Conservation (phyloP, 331 rosid species). For the Telfairia occidentalis region DNA sequence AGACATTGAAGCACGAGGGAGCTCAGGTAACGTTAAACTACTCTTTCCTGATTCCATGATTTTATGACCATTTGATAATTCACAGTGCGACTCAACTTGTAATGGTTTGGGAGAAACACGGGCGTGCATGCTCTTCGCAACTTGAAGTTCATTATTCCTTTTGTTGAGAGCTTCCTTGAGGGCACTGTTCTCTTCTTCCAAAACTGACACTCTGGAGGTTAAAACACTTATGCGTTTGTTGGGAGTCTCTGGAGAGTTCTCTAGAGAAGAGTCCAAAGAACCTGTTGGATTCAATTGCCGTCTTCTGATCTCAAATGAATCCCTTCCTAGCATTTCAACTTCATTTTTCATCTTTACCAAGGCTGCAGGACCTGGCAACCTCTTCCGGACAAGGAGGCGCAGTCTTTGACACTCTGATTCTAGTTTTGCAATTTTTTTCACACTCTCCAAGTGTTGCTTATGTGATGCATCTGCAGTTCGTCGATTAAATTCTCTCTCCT, state of each 20-base stretch:
- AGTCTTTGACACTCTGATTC: constrained; percentile 94
- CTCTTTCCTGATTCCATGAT: constrained; percentile 31
- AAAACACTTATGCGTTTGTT: constrained; percentile 30
- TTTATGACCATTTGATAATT: constrained; percentile 34
- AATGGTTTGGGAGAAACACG: constrained; percentile 41
- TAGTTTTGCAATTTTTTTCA: constrained; percentile 66
- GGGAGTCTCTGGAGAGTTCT: constrained; percentile 44
- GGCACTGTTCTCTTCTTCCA: constrained; percentile 72
- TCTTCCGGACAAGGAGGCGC: constrained; percentile 72
- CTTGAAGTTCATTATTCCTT: constrained; percentile 56
- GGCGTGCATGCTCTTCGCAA: constrained; percentile 50
- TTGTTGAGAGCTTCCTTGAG: constrained; percentile 57
- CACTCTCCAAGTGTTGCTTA: constrained; percentile 67
- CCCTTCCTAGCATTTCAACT: constrained; percentile 69
- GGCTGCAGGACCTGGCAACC: constrained; percentile 95
- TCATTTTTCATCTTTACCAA: constrained; percentile 79
- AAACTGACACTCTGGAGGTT: constrained; percentile 44
- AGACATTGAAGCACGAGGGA: constrained; percentile 40
- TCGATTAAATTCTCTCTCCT: constrained; percentile 78
- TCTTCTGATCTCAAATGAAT: constrained; percentile 45
- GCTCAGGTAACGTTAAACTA: constrained; percentile 30
- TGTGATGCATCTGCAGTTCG: constrained; percentile 74
- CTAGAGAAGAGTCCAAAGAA: constrained; percentile 37
- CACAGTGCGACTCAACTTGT: constrained; percentile 4
- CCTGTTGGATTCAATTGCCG: constrained; percentile 38